Evolutionary conservation across 1,139 yeast genomes (phyloP), one percentile per base, ranked within the genome.

Genomic region (Nematodospora anomalae): DNA sequence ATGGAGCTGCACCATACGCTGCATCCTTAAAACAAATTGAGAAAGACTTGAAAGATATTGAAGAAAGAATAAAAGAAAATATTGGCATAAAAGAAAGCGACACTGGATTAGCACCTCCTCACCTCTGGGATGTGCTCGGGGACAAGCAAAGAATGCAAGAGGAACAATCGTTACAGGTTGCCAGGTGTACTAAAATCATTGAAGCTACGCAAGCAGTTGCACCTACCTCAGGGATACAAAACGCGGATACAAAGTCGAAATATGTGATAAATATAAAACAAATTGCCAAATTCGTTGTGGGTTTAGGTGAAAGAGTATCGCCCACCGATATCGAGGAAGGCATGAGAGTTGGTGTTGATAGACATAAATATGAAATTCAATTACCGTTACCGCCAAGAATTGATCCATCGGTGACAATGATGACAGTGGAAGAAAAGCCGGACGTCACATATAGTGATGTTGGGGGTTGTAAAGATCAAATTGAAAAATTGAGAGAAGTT

Each of bases 311-410:
- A 59, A 77, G 96, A 47, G 97, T 94, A 11, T 85, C 96, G 21
- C 98, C 98, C 25, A 92, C 98, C 1, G 99, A 92, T 75, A 90
- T 92, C 43, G 98, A 92, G 65, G 98, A 94, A 65, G 98, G 98
- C 33, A 94, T 92, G 98, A 79, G 98, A 60, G 97, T 92, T 31
- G 99, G 98, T 55, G 98, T 92, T 43, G 98, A 92, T 62, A 81
- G 98, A 63, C 89, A 87, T 56, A 92, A 92, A 64, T 92, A 94
- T 65, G 96, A 90, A 62, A 92, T 92, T 57, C 96, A 89, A 71
- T 75, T 92, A 53, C 98, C 99, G 16, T 73, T 94, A 49, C 98
- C 98, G 15, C 98, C 99, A 36, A 75, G 96, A 58, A 92, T 92
- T 58, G 98, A 92, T 62, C 97, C 98, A 8, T 79, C 90, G 12